These are phyloP conservation scores for Citrus cavaleriei DNA, from an alignment of 345 rosid genomes.

Conservation along the genomic window DNA sequence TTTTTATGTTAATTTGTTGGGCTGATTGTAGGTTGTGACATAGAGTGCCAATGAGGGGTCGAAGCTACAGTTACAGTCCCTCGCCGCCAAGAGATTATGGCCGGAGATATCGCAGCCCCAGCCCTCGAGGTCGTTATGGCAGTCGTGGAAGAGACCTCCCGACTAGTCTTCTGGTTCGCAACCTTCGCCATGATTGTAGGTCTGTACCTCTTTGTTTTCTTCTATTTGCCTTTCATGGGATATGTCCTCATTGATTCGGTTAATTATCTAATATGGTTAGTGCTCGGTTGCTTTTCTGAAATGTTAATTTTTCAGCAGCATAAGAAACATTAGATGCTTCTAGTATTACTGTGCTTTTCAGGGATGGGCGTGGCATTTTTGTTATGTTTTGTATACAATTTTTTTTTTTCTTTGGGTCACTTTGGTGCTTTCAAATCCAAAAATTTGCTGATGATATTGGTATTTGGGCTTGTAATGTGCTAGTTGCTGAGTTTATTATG, in stretches of 20 bases:
- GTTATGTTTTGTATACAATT: neutral
- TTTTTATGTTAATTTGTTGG: neutral
- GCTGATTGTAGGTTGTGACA: neutral
- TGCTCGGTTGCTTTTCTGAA: neutral
- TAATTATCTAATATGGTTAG: neutral
- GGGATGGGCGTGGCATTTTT: neutral
- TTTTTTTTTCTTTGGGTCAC: neutral
- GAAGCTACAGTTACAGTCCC: slow-evolving; percentile 86
- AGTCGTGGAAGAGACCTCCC: slow-evolving; percentile 62
- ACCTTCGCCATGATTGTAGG: slow-evolving; percentile 81
- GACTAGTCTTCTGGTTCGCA: slow-evolving; percentile 85
- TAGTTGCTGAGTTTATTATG: neutral
- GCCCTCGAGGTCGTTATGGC: slow-evolving; percentile 56
- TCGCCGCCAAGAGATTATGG: slow-evolving; percentile 70
- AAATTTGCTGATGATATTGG: neutral
- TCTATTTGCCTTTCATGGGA: neutral
- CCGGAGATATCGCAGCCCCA: slow-evolving; percentile 64
- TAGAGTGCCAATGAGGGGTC: slow-evolving; percentile 50
- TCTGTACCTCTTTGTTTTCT: slow-evolving; percentile 6
- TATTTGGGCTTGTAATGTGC: neutral
- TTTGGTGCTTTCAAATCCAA: neutral
- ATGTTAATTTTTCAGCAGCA: neutral
- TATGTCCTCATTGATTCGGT: neutral
- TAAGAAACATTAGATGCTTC: neutral
- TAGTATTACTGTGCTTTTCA: too few relatives aligned